phyloP scores from a whole-genome alignment of 306 rosid genomes.

The Quercus suber region DNA sequence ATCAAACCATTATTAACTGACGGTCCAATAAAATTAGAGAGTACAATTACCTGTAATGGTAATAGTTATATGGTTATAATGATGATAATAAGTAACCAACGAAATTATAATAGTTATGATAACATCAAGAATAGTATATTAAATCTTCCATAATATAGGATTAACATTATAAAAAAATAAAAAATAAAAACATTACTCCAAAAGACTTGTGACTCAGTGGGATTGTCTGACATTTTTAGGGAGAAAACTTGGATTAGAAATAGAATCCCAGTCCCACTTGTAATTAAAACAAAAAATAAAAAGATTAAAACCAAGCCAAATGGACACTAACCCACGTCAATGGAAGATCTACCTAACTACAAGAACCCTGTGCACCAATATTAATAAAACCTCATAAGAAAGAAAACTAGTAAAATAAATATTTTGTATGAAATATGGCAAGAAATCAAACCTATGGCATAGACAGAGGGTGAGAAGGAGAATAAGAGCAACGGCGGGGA shows the following conservation, averaged over 20 bases:
- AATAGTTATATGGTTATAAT: not conserved
- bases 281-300: not conserved
- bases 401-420: not conserved
- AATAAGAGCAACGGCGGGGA: slow-evolving; percentile 86
- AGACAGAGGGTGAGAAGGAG: slow-evolving; percentile 83
- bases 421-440: not conserved
- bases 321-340: not conserved
- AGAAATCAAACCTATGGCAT: slow-evolving; percentile 65
- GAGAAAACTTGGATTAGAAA: no score
- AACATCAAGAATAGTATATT: not conserved
- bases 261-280: no score
- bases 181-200: no score
- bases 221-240: no score
- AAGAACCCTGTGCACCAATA: not conserved
- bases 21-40: slow-evolving; percentile 7
- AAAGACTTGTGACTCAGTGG: no score
- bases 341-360: not conserved
- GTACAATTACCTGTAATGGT: not conserved
- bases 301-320: not conserved
- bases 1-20: not conserved
- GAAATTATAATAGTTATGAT: not conserved
- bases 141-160: not conserved
- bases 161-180: not conserved
- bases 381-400: not conserved
- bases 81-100: not conserved